A percentile compares a stretch with the other conserved stretches of the same genome.
These are phyloP conservation scores for Mortierella sp. DNA, from an alignment of 371 early-diverging fungal genomes.

Conservation along the genomic window DNA sequence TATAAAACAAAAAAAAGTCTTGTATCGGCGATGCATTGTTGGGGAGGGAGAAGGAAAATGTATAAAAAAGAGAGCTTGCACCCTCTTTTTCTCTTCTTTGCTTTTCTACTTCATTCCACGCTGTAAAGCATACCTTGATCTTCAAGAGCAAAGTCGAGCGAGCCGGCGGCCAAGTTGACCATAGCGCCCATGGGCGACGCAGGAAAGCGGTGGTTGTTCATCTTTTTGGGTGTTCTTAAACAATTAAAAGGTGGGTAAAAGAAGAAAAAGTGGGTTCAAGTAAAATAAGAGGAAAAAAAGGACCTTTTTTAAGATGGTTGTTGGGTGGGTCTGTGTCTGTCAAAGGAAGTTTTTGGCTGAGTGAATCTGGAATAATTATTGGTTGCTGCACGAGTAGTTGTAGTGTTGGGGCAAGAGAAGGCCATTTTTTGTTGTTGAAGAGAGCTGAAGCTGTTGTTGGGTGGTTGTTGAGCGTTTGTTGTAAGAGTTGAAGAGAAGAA, in stretches of 20 bases:
- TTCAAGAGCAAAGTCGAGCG: constrained; percentile 34
- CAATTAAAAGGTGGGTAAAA: background rate
- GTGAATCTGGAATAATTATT: constrained; percentile 36
- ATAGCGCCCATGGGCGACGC: constrained; percentile 16
- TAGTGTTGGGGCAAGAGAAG: constrained; percentile 28
- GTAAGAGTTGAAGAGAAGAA: background rate
- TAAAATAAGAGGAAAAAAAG: background rate
- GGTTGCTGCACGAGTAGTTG: constrained; percentile 24
- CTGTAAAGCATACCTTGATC: constrained; percentile 14
- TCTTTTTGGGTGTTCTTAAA: background rate
- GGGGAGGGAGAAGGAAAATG: background rate
- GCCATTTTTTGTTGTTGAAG: constrained; percentile 36
- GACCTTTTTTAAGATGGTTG: constrained; percentile 29
- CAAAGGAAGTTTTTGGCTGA: constrained; percentile 34
- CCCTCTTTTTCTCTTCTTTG: background rate
- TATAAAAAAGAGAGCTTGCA: constrained; percentile 1
- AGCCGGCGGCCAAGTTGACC: constrained; percentile 30
- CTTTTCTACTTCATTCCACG: background rate
- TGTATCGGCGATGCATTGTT: background rate
- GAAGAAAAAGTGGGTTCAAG: background rate
- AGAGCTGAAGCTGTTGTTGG: background rate
- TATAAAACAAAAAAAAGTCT: too few relatives aligned
- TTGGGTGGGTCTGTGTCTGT: constrained; percentile 35
- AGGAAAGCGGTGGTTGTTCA: constrained; percentile 16
- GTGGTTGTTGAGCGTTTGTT: background rate